Evolutionary conservation across 306 rosid genomes (phyloP).

Genomic region (Vigna trinervia): DNA sequence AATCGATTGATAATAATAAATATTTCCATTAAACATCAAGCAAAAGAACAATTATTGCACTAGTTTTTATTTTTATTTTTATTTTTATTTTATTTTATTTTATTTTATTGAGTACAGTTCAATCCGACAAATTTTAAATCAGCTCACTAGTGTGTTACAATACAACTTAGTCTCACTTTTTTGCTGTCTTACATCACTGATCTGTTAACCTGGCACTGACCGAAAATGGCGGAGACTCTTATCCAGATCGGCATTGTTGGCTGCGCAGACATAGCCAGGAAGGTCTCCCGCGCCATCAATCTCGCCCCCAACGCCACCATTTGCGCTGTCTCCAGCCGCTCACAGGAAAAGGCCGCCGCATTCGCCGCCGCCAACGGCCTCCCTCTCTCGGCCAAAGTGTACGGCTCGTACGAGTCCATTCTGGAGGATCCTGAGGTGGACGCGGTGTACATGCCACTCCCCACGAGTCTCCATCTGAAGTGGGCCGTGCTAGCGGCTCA

Average conservation of each 20-base stretch:
- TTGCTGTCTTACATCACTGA: not conserved
- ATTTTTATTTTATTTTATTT: too few species aligned
- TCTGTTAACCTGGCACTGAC: not conserved
- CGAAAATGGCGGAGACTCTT: constrained; percentile 45
- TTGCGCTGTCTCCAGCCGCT: constrained; percentile 77
- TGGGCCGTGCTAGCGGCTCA: constrained; percentile 86
- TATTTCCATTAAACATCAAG: too few species aligned
- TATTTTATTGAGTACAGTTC: not conserved
- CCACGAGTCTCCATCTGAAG: constrained; percentile 66
- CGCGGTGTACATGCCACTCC: constrained; percentile 83
- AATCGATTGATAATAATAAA: too few species aligned
- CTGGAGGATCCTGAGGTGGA: constrained; percentile 76
- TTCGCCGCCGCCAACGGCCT: constrained; percentile 73
- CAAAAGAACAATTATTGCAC: too few species aligned
- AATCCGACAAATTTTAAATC: not conserved
- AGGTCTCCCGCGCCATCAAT: constrained; percentile 70
- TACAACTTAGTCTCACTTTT: not conserved
- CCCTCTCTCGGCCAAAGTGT: constrained; percentile 59
- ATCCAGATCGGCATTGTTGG: constrained; percentile 83
- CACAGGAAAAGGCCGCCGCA: constrained; percentile 66
- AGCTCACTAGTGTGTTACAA: not conserved
- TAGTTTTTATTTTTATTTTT: too few species aligned
- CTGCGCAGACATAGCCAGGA: constrained; percentile 86
- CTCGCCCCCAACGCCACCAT: constrained; percentile 70
- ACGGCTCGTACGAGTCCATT: constrained; percentile 76